Conservation (phyloP, 345 rosid genomes). For the Bruguiera sexangula region DNA sequence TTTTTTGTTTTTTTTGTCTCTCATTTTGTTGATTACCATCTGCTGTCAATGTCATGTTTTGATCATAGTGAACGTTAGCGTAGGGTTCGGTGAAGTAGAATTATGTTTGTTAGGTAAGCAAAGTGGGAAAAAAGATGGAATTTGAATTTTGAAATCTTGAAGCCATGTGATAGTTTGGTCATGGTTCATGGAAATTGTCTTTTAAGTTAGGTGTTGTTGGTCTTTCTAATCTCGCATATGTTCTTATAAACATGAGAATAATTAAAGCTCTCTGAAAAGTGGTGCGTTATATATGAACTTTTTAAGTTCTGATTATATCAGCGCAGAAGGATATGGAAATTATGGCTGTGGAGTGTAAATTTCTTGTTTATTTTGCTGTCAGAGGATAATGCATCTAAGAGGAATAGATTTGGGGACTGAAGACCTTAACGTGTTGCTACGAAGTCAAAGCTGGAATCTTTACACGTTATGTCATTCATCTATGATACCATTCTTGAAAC, state of each 20-base stretch:
- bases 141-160: neutral
- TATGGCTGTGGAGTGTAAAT: no score
- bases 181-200: neutral
- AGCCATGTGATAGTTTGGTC: constrained; percentile 8
- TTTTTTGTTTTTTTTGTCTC: neutral
- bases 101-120: constrained; percentile 3
- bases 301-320: neutral
- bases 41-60: no score
- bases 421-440: no score
- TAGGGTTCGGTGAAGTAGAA: neutral
- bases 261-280: no score
- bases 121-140: neutral
- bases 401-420: no score
- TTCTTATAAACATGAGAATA: neutral
- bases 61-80: neutral
- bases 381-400: no score
- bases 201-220: constrained; percentile 8
- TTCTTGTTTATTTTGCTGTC: no score
- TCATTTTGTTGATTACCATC: no score
- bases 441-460: no score
- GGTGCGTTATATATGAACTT: neutral
- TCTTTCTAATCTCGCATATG: neutral
- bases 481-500: neutral
- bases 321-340: no score
- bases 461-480: neutral